Percentiles rank a stretch among this genome's conserved stretches.
These are phyloP conservation scores for Tanacetum coccineum DNA, from an alignment of 129 eudicot genomes.

Conservation along the genomic window DNA sequence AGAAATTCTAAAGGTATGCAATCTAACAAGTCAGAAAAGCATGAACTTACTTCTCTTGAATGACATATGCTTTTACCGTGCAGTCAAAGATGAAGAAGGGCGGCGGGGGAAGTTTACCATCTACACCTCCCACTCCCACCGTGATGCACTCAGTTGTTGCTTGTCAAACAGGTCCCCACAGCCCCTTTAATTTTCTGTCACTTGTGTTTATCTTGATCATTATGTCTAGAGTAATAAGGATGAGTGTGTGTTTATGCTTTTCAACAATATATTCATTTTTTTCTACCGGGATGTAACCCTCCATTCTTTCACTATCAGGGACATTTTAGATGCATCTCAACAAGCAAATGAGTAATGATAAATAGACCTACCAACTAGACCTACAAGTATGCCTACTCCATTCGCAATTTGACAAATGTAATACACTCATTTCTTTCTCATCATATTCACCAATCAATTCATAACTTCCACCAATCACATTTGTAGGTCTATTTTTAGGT, in stretches of 20 bases:
- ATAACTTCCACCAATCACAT: no score
- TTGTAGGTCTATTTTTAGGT: no score
- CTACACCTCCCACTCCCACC: slow-evolving; percentile 43
- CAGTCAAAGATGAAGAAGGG: slow-evolving; percentile 70
- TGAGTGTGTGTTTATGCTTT: neutral
- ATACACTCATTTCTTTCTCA: no score
- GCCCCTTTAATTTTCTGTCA: neutral
- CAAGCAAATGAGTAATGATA: no score
- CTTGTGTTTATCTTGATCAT: neutral
- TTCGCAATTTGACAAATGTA: no score
- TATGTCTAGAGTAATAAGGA: neutral
- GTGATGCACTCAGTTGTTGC: slow-evolving; percentile 34
- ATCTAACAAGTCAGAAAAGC: neutral
- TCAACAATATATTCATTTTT: neutral
- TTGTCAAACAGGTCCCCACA: slow-evolving; percentile 51
- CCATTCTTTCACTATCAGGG: no score
- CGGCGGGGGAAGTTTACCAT: slow-evolving; percentile 39
- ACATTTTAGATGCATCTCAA: no score
- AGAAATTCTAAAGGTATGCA: slow-evolving; percentile 76
- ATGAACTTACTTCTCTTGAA: neutral
- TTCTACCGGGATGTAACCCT: no score
- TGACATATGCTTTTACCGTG: slow-evolving; percentile 22
- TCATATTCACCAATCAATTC: no score
- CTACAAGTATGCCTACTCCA: no score
- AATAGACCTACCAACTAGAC: no score